Base-by-base conservation (phyloP, 1,284 basidiomycete species). In the Rhizoctonia solani region DNA sequence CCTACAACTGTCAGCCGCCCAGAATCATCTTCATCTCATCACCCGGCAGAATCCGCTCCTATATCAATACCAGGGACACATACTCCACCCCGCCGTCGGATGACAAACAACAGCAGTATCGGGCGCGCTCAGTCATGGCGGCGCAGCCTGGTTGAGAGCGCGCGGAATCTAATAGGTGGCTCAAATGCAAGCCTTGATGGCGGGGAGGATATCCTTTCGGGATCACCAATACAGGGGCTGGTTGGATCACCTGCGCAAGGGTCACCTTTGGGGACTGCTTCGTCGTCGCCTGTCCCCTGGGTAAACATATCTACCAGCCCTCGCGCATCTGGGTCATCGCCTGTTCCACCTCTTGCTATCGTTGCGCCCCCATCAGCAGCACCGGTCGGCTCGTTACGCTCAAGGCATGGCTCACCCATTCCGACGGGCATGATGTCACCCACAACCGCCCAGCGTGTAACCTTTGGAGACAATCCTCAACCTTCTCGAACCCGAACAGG, bases 61-160 rank as follows among this genome's bases (percentile, higher is more conserved):
- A 44, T 34, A 34, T 11, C 32, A 34, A 34, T 54, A 6, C 50
- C 63, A 11, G 58, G 47, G 3, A 52, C 58, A 14, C 14, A 47
- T 6, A 63, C 58, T 9, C 61, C 61, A 25, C 63, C 63, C 37
- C 63, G 63, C 3, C 52, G 63, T 29, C 63, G 63, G 1, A 25
- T 66, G 30, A 66, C 63, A 25, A 53, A 53, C 2, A 47, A 53
- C n/a, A 65, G 50, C n/a, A 66, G 63, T 25, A 25, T 66, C 23
- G 63, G 63, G 21, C 63, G 63, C 13, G 52, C 39, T 13, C 41
- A 50, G 6, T 66, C 63, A 2, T 66, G 63, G 63, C 63, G 63
- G 2, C 25, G 63, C 16, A 66, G 63, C 23, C 25, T 66, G 5
- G 63, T 54, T 14, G 63, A 66, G 29, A 54, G 52, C 23, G 63